phyloP scores from a whole-genome alignment of 2,329 filamentous ascomycete species.

The Beauveria asiatica region DNA sequence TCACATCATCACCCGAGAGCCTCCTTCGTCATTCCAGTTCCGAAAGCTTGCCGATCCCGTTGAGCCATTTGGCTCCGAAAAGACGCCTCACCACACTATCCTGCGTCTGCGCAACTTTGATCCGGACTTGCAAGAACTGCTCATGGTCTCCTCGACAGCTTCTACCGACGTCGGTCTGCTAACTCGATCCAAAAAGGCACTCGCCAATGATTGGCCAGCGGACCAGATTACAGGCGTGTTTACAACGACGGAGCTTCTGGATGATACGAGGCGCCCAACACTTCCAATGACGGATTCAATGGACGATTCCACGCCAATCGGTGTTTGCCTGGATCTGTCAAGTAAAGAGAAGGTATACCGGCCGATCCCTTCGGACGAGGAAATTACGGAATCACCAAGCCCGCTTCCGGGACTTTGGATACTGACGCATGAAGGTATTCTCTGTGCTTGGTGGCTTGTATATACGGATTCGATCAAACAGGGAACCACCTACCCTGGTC shows the following conservation, averaged over 20 bases:
- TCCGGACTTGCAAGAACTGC: conserved; percentile 69
- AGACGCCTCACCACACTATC: conserved; percentile 67
- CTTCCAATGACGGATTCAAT: conserved; percentile 57
- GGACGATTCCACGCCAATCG: conserved; percentile 68
- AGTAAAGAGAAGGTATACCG: conserved; percentile 67
- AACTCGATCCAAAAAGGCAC: conserved; percentile 59
- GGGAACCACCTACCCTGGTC: conserved; percentile 63
- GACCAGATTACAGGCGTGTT: conserved; percentile 59
- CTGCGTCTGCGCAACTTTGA: conserved; percentile 71
- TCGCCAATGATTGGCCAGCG: conserved; percentile 52
- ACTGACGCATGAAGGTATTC: conserved; percentile 79
- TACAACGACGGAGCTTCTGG: conserved; percentile 60
- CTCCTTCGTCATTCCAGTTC: conserved; percentile 53
- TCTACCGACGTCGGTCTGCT: conserved; percentile 72
- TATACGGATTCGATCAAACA: conserved; percentile 79
- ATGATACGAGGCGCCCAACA: conserved; percentile 66
- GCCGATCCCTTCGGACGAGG: conserved; percentile 67
- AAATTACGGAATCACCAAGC: conserved; percentile 68
- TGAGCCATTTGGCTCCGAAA: conserved; percentile 58
- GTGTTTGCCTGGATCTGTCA: conserved; percentile 76
- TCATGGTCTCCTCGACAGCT: conserved; percentile 75
- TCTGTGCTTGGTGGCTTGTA: conserved; percentile 85
- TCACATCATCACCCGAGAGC: conserved; percentile 66
- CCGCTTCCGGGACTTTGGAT: conserved; percentile 79
- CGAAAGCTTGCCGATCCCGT: conserved; percentile 70